A percentile compares a stretch with the other conserved stretches of the same genome.
phyloP scores from a whole-genome alignment of 805 yeast genomes.

The Teunomyces funiuensis region DNA sequence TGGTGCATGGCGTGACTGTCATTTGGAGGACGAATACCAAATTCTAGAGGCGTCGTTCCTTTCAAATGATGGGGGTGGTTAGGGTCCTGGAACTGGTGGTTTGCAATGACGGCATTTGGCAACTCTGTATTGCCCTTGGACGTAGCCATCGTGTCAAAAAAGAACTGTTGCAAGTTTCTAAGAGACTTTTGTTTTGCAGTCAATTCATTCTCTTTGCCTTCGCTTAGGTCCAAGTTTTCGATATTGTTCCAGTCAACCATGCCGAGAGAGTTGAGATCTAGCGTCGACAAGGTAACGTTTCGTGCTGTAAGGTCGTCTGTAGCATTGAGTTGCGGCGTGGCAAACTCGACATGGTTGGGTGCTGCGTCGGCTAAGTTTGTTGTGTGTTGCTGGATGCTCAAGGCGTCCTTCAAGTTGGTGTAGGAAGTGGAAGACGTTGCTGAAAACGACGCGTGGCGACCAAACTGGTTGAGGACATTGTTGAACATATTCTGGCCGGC shows the following conservation, averaged over 20 bases:
- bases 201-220: constrained; percentile 6
- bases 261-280: constrained; percentile 38
- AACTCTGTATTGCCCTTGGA: neutral
- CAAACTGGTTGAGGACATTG: constrained; percentile 6
- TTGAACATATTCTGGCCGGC: neutral
- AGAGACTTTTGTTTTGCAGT: constrained; percentile 10
- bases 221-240: constrained; percentile 25
- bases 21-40: constrained; percentile 24
- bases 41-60: constrained; percentile 41
- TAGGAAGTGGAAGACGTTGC: constrained; percentile 64
- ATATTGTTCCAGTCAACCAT: constrained; percentile 28
- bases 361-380: constrained; percentile 38
- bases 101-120: neutral
- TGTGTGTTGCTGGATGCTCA: constrained; percentile 31
- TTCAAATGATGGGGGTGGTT: constrained; percentile 40
- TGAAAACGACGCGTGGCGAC: constrained; percentile 58
- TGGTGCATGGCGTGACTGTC: constrained; percentile 12
- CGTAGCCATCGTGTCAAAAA: constrained; percentile 8
- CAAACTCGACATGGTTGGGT: constrained; percentile 73
- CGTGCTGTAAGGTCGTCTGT: constrained; percentile 38
- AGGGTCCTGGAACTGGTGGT: constrained; percentile 31
- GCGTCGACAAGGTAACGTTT: constrained; percentile 29
- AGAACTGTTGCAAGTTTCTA: constrained; percentile 14
- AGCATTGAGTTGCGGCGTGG: constrained; percentile 74
- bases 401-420: constrained; percentile 49